Conservation (phyloP, 2,329 filamentous ascomycete genomes). For the Nemania sp. region DNA sequence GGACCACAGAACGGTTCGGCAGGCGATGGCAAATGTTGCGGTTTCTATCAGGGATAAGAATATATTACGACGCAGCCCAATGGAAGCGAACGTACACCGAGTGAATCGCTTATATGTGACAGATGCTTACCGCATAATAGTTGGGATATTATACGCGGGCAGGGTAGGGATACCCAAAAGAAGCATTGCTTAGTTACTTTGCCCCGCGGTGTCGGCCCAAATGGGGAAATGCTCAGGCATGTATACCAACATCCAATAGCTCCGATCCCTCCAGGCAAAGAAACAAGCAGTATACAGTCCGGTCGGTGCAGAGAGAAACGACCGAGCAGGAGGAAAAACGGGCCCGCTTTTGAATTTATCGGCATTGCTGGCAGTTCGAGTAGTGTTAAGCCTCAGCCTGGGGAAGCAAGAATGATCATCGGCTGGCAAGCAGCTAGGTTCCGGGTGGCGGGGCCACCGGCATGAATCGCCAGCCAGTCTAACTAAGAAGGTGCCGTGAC, state of each 20-base stretch:
- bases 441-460: not conserved
- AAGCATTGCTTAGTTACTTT: not conserved
- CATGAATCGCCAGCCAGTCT: not conserved
- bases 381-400: not conserved
- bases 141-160: not conserved
- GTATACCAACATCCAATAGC: not conserved
- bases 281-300: not conserved
- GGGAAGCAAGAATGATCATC: not conserved
- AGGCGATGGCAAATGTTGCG: too few species aligned
- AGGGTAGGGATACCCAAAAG: not conserved
- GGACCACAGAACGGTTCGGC: too few species aligned
- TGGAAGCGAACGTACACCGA: too few species aligned
- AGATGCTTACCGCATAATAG: too few species aligned
- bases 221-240: not conserved
- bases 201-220: not conserved
- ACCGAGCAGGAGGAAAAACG: not conserved
- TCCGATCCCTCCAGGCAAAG: not conserved
- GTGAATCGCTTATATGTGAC: too few species aligned
- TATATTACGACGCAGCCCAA: too few species aligned
- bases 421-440: not conserved
- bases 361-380: not conserved
- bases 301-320: not conserved
- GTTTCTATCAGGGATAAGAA: too few species aligned
- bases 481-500: not conserved
- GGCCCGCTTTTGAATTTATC: not conserved